Base-by-base conservation (phyloP, 2,329 filamentous ascomycete species). In the Penicillium glabrum region DNA sequence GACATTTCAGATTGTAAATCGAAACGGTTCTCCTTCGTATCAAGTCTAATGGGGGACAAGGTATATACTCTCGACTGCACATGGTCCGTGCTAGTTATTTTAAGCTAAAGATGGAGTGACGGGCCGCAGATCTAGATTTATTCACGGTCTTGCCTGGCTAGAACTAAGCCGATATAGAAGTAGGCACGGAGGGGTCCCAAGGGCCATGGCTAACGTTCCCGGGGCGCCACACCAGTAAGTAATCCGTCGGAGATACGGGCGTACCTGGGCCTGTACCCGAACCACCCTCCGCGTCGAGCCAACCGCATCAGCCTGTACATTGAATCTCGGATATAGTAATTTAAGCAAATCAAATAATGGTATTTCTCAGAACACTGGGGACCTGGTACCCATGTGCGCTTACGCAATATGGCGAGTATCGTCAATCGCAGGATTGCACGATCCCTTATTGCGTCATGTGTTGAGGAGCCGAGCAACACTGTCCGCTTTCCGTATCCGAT, bases 361-460 rank as follows among this genome's bases (percentile, higher is more conserved):
- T 26, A 27, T 50, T 29, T 2, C 16, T 50, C 24, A 27, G 41
- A 24, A 37, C 39, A 53, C 13, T 31, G 26, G 46, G 31, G 35
- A 44, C 41, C 14, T 48, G 21, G 14, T 48, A 39, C 35, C 29
- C 35, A 3, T 24, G 41, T n/a, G 9, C 23, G 50, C 24, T 46
- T 52, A 46, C 51, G 51, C 51, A 61, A 58, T 45, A 44, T 45
- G 47, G 43, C 49, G 43, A 52, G 41, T 35, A 14, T 39, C 47
- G 47, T 31, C 29, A 29, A 31, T 43, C 37, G 19, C 56, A 58
- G 53, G 57, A 46, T 39, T 33, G 21, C 58, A 60, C 55, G 58
- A 48, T 62, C 53, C 23, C 50, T 29, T 21, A 69, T 72, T 71
- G 70, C 69, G 69, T 72, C 70, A 72, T 71, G 60, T 58, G 61